A percentile compares a stretch with the other conserved stretches of the same genome.
These are phyloP conservation scores for Xylaria sp. DNA, from an alignment of 2,329 filamentous ascomycete genomes.

Conservation along the genomic window DNA sequence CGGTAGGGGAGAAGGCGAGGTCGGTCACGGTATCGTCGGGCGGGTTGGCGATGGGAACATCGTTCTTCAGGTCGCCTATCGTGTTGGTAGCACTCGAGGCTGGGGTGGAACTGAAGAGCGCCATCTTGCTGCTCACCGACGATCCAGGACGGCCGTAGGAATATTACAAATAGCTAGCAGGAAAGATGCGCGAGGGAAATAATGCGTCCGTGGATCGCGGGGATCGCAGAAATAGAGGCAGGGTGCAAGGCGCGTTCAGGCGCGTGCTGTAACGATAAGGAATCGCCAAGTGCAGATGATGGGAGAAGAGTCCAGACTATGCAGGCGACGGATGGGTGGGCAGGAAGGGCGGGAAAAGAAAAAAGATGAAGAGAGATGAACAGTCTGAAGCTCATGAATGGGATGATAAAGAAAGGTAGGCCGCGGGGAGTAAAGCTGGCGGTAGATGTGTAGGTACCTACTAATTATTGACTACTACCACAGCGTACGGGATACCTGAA, in stretches of 20 bases:
- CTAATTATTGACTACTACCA: background rate
- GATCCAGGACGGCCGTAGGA: background rate
- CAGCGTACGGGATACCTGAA: background rate
- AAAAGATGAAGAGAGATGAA: background rate
- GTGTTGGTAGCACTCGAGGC: slow-evolving; percentile 52
- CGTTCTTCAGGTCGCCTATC: slow-evolving; percentile 84
- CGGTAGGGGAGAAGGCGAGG: slow-evolving; percentile 61
- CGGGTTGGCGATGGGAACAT: slow-evolving; percentile 70
- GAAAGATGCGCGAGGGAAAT: background rate
- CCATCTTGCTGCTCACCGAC: slow-evolving; percentile 45
- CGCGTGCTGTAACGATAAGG: background rate
- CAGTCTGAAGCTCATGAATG: too few species aligned
- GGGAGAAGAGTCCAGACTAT: background rate
- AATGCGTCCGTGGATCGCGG: background rate
- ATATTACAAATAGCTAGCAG: too few species aligned
- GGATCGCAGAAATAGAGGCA: background rate
- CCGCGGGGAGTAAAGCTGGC: too few species aligned
- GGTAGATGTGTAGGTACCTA: background rate
- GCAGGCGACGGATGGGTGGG: background rate
- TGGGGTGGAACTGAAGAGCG: slow-evolving; percentile 54
- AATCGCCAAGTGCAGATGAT: background rate
- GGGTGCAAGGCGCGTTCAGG: background rate
- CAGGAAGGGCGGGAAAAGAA: background rate
- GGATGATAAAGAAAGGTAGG: background rate
- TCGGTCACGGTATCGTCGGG: slow-evolving; percentile 89